Conservation (phyloP, 768 basidiomycete genomes). For the Lactarius trivialis region DNA sequence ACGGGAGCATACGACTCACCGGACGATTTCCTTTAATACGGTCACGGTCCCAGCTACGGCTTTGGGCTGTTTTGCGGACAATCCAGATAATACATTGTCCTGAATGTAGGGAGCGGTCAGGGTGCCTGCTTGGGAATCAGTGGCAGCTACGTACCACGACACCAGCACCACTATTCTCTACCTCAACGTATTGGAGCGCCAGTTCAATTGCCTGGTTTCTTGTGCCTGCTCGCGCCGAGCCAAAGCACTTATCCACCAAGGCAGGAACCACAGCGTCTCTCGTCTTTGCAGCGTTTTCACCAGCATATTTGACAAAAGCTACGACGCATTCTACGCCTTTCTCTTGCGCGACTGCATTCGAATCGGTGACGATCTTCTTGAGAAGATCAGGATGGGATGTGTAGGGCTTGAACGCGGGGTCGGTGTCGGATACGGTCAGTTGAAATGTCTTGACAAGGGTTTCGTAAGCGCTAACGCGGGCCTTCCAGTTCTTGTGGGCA, state of each 20-base stretch:
- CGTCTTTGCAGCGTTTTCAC: constrained; percentile 79
- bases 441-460: constrained; percentile 80
- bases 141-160: constrained; percentile 69
- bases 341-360: constrained; percentile 97
- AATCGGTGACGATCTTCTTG: constrained; percentile 82
- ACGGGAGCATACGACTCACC: constrained; percentile 42
- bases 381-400: constrained; percentile 67
- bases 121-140: constrained; percentile 6
- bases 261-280: constrained; percentile 80
- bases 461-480: constrained; percentile 89
- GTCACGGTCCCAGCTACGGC: constrained; percentile 72
- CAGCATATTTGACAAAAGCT: constrained; percentile 83
- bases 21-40: constrained; percentile 77
- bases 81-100: constrained; percentile 71
- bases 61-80: constrained; percentile 93
- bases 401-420: constrained; percentile 91
- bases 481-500: constrained; percentile 98
- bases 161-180: constrained; percentile 82
- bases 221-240: constrained; percentile 85
- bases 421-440: constrained; percentile 84
- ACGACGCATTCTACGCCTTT: constrained; percentile 90
- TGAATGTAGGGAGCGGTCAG: constrained; percentile 9
- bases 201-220: constrained; percentile 84
- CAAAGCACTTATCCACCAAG: constrained; percentile 92
- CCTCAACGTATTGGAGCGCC: constrained; percentile 83